A percentile compares a stretch with the other conserved stretches of the same genome.
These are phyloP conservation scores for Ceratobasidium sp. DNA, from an alignment of 1,284 basidiomycete genomes.

Conservation along the genomic window DNA sequence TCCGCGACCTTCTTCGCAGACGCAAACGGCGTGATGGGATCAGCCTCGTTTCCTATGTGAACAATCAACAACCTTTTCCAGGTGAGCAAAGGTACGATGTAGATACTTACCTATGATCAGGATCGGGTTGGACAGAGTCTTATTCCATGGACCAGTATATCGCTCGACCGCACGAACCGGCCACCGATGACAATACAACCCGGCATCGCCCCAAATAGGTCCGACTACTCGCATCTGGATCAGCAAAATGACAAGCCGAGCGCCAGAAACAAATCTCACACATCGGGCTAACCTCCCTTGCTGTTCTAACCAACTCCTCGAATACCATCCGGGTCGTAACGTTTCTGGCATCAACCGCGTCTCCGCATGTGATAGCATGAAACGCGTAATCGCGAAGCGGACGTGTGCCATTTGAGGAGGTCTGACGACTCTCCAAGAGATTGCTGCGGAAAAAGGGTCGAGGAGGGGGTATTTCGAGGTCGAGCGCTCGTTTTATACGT, in stretches of 20 bases:
- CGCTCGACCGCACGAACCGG: constrained; percentile 37
- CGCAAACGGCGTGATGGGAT: constrained; percentile 31
- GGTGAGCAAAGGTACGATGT: background rate
- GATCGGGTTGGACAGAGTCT: constrained; percentile 28
- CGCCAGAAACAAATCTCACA: constrained; percentile 8
- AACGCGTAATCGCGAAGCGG: background rate
- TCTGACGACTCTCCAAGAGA: background rate
- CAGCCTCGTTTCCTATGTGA: constrained; percentile 21
- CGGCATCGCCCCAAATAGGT: background rate
- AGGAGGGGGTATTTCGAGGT: background rate
- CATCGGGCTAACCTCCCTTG: constrained; percentile 4
- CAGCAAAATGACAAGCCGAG: background rate
- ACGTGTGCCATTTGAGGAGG: background rate
- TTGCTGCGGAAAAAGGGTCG: background rate
- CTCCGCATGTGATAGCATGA: constrained; percentile 37
- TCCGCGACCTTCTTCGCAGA: constrained; percentile 16
- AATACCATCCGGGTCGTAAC: constrained; percentile 37
- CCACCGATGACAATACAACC: constrained; percentile 22
- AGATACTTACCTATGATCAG: constrained; percentile 23
- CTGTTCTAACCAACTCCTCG: constrained; percentile 3
- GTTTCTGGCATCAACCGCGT: constrained; percentile 28
- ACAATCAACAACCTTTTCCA: background rate
- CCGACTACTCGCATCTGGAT: background rate
- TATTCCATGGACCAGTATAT: constrained; percentile 26
- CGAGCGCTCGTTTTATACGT: background rate